phyloP scores from a whole-genome alignment of 2,329 filamentous ascomycete species.

The Fusarium compactum region DNA sequence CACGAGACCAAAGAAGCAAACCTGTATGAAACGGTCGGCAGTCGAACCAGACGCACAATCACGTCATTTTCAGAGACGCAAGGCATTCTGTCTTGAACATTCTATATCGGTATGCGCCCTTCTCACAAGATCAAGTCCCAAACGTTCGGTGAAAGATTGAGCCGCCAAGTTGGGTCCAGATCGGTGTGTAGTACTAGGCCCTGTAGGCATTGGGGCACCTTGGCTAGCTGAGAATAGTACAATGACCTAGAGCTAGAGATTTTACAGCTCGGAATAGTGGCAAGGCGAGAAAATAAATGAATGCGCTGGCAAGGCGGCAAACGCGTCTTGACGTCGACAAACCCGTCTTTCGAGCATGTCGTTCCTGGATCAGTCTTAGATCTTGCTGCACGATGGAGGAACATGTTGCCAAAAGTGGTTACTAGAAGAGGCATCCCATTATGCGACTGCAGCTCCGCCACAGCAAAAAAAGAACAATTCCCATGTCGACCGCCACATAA shows the following conservation, averaged over 20 bases:
- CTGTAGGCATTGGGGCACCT: slow-evolving; percentile 15
- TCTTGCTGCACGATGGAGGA: slow-evolving; percentile 41
- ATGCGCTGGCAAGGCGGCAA: slow-evolving; percentile 46
- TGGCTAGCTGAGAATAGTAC: slow-evolving; percentile 41
- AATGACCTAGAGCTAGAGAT: background rate
- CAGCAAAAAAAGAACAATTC: slow-evolving; percentile 36
- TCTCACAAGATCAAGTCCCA: slow-evolving; percentile 36
- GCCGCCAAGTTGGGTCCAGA: slow-evolving; percentile 26
- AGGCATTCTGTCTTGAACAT: slow-evolving; percentile 29
- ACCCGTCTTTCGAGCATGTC: slow-evolving; percentile 5
- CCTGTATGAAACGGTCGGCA: slow-evolving; percentile 32
- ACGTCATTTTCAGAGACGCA: slow-evolving; percentile 38
- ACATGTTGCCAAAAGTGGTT: slow-evolving; percentile 41
- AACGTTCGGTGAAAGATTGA: slow-evolving; percentile 37
- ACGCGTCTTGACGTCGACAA: slow-evolving; percentile 39
- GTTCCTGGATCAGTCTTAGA: slow-evolving; percentile 40
- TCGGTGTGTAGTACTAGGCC: slow-evolving; percentile 34
- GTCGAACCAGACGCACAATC: slow-evolving; percentile 14
- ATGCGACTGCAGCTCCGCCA: slow-evolving; percentile 53
- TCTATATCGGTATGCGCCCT: slow-evolving; percentile 3
- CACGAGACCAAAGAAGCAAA: slow-evolving; percentile 36
- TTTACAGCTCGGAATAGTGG: slow-evolving; percentile 39
- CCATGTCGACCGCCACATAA: slow-evolving; percentile 48
- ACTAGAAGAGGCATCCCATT: slow-evolving; percentile 46
- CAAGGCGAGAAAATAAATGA: slow-evolving; percentile 38